Evolutionary conservation across 2,329 filamentous ascomycete species (phyloP).

Genomic region (Xylaria sp.): DNA sequence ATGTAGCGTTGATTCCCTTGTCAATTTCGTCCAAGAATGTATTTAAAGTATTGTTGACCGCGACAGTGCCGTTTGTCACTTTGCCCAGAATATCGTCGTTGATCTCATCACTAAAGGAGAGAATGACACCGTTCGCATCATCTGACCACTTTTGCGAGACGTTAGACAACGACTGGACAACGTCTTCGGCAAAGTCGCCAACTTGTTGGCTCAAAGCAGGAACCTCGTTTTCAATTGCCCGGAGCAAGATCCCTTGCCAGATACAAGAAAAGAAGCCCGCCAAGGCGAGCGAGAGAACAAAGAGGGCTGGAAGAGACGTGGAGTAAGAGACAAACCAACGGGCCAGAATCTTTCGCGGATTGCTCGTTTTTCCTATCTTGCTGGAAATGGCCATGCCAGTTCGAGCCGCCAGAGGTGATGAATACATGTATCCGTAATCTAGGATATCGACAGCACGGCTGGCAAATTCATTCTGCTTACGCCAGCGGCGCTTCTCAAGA

Average conservation of each 20-base stretch:
- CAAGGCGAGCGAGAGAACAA: conserved; percentile 83
- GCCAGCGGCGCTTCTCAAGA: conserved; percentile 81
- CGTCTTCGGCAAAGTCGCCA: conserved; percentile 80
- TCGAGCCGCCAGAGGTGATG: conserved; percentile 78
- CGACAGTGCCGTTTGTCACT: conserved; percentile 83
- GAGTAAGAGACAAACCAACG: conserved; percentile 89
- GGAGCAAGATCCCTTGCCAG: conserved; percentile 83
- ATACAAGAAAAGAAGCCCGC: conserved; percentile 85
- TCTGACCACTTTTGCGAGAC: conserved; percentile 81
- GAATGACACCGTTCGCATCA: conserved; percentile 78
- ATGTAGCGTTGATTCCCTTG: conserved; percentile 76
- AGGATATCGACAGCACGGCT: conserved; percentile 78
- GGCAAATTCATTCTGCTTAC: conserved; percentile 75
- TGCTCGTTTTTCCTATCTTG: conserved; percentile 64
- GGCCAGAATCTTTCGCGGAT: conserved; percentile 70
- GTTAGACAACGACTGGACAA: conserved; percentile 76
- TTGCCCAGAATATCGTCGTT: conserved; percentile 88
- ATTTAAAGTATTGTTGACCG: conserved; percentile 87
- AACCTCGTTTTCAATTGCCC: conserved; percentile 76
- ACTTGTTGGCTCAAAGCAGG: conserved; percentile 80
- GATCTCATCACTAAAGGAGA: conserved; percentile 76
- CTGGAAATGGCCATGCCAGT: conserved; percentile 76
- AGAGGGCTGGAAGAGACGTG: conserved; percentile 86
- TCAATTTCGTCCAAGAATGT: conserved; percentile 82
- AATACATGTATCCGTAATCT: conserved; percentile 89